These are phyloP conservation scores for Dalbergia cochinchinensis DNA, from an alignment of 306 rosid genomes.

Conservation along the genomic window DNA sequence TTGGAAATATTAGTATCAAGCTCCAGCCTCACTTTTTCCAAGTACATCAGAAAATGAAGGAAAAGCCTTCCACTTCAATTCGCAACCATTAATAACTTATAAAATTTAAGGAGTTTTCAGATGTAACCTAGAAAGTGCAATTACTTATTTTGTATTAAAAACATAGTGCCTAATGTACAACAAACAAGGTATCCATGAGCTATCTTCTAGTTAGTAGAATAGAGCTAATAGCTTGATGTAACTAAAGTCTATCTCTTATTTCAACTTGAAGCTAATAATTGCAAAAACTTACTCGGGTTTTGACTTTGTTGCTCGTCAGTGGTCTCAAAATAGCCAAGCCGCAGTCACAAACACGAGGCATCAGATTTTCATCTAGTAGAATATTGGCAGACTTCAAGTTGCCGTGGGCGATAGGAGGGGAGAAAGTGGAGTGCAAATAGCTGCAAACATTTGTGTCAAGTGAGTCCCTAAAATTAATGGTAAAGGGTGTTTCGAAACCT, in stretches of 20 bases:
- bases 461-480: neutral
- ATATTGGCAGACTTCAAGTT: slow-evolving; percentile 90
- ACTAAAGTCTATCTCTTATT: neutral
- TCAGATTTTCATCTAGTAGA: slow-evolving; percentile 84
- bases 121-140: neutral
- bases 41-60: too few relatives aligned
- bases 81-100: slow-evolving; percentile 1
- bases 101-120: slow-evolving; percentile 1
- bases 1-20: neutral
- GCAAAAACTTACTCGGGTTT: slow-evolving; percentile 56
- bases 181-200: slow-evolving; percentile 4
- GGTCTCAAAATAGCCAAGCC: slow-evolving; percentile 82
- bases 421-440: slow-evolving; percentile 81
- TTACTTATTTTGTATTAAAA: neutral
- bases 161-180: neutral
- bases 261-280: slow-evolving; percentile 26
- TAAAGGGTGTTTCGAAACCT: neutral
- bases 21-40: neutral
- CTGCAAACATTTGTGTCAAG: slow-evolving; percentile 56
- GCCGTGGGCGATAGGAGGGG: slow-evolving; percentile 83
- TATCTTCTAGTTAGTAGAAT: neutral
- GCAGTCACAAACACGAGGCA: slow-evolving; percentile 75
- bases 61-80: neutral
- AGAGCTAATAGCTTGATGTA: neutral
- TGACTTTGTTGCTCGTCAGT: slow-evolving; percentile 62